phyloP scores from a whole-genome alignment of 2,329 filamentous ascomycete species.

The Fusarium sp. region DNA sequence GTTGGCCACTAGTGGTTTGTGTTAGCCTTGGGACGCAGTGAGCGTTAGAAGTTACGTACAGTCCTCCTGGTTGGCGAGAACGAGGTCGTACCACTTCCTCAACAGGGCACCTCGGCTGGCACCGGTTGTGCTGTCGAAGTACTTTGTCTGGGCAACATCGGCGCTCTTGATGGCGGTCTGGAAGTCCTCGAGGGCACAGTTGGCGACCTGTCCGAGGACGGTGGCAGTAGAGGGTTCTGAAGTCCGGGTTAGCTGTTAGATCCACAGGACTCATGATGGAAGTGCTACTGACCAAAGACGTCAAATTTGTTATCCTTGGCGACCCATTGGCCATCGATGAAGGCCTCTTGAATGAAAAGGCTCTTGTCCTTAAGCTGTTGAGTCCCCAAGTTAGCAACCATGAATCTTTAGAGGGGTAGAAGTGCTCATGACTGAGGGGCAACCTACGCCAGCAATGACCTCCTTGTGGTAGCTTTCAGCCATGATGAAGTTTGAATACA shows the following conservation, averaged over 20 bases:
- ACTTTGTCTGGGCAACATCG: slow-evolving; percentile 42
- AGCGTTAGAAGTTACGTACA: slow-evolving; percentile 26
- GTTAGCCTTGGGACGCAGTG: background rate
- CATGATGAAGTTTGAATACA: slow-evolving; percentile 32
- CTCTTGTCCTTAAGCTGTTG: slow-evolving; percentile 44
- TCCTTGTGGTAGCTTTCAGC: slow-evolving; percentile 47
- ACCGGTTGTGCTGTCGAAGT: slow-evolving; percentile 45
- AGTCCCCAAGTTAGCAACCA: slow-evolving; percentile 20
- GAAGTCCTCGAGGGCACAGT: slow-evolving; percentile 46
- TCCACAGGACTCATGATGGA: background rate
- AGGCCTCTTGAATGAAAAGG: slow-evolving; percentile 47
- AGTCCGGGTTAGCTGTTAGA: slow-evolving; percentile 9
- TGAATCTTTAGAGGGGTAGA: background rate
- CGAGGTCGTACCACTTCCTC: slow-evolving; percentile 46
- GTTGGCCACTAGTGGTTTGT: slow-evolving; percentile 46
- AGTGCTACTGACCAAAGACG: slow-evolving; percentile 40
- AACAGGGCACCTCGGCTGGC: slow-evolving; percentile 44
- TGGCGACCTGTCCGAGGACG: slow-evolving; percentile 45
- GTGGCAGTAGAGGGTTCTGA: slow-evolving; percentile 45
- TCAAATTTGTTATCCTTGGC: slow-evolving; percentile 47
- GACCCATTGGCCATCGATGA: slow-evolving; percentile 46
- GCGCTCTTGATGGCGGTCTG: slow-evolving; percentile 45
- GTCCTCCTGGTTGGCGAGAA: slow-evolving; percentile 45
- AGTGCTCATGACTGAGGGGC: slow-evolving; percentile 34
- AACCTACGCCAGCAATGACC: slow-evolving; percentile 43